Evolutionary conservation across 441 rosid genomes (phyloP).

Genomic region (Gossypium davidsonii): DNA sequence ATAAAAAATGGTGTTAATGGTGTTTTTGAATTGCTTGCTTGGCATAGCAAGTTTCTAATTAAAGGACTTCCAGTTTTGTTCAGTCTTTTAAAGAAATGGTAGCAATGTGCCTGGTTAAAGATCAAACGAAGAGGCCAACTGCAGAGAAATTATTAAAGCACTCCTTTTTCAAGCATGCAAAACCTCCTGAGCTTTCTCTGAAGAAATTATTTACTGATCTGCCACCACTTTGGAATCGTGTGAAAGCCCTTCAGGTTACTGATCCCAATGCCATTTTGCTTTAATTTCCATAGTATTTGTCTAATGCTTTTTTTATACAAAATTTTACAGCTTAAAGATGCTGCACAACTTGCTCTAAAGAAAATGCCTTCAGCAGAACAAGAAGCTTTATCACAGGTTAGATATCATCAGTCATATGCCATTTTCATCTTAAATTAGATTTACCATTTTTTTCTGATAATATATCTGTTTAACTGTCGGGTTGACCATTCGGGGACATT

Average conservation of each 20-base stretch:
- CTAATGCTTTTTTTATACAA: constrained; percentile 19
- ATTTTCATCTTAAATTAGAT: constrained; percentile 4
- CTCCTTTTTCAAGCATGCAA: constrained; percentile 82
- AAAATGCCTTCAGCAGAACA: constrained; percentile 95
- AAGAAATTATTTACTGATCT: constrained; percentile 70
- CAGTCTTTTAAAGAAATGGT: constrained; percentile 99
- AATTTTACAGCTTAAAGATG: constrained; percentile 82
- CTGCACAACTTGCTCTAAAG: constrained; percentile 81
- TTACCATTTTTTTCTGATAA: background rate
- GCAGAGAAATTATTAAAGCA: constrained; percentile 91
- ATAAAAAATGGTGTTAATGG: constrained; percentile 11
- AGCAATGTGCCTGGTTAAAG: constrained; percentile 99
- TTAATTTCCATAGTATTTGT: constrained; percentile 2
- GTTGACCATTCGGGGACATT: background rate
- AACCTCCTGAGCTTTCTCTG: constrained; percentile 83
- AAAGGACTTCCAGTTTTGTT: constrained; percentile 82
- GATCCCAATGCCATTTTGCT: constrained; percentile 15
- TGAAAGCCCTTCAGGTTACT: constrained; percentile 91
- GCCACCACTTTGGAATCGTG: constrained; percentile 93
- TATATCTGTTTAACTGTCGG: background rate
- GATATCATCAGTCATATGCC: constrained; percentile 1
- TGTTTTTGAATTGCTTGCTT: constrained; percentile 13
- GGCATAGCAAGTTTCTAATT: constrained; percentile 54
- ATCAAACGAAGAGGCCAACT: constrained; percentile 96
- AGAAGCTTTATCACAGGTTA: constrained; percentile 93